Percentiles rank a stretch among this genome's conserved stretches.
phyloP scores from a whole-genome alignment of 192 early-diverging fungal genomes.

The Gryganskiella cystojenkinii region DNA sequence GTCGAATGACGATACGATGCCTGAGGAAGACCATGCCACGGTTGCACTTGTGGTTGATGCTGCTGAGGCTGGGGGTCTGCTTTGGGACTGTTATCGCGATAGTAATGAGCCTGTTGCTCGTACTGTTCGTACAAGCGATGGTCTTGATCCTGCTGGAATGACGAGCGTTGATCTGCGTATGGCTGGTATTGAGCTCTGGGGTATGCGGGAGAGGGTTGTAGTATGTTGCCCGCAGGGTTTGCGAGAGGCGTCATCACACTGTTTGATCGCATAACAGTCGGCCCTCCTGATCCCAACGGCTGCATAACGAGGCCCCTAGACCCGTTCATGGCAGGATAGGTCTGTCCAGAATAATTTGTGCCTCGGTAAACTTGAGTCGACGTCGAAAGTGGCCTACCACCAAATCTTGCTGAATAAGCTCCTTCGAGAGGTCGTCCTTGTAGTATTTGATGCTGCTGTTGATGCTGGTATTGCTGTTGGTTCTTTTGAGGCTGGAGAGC shows the following conservation, averaged over 20 bases:
- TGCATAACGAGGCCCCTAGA: neutral
- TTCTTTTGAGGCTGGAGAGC: constrained; percentile 4
- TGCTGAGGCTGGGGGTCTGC: neutral
- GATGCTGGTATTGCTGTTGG: constrained; percentile 10
- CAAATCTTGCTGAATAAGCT: neutral
- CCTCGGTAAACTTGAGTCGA: neutral
- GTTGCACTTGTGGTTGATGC: neutral
- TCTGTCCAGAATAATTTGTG: neutral
- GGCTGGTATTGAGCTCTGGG: constrained; percentile 13
- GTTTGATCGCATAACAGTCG: constrained; percentile 12
- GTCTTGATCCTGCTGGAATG: constrained; percentile 19
- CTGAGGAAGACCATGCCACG: neutral
- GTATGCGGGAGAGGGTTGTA: constrained; percentile 3
- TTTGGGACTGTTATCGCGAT: constrained; percentile 8
- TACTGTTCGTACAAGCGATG: constrained; percentile 24
- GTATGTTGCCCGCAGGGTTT: neutral
- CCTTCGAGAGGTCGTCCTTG: neutral
- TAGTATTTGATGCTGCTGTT: neutral
- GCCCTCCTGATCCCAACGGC: neutral
- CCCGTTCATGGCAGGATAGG: neutral
- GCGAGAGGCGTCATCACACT: constrained; percentile 10
- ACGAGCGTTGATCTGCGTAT: constrained; percentile 8
- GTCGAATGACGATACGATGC: constrained; percentile 14
- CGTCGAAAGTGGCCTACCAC: neutral
- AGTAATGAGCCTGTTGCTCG: constrained; percentile 40